Conservation (phyloP, 1,284 basidiomycete species). For the Volvariella volvacea region DNA sequence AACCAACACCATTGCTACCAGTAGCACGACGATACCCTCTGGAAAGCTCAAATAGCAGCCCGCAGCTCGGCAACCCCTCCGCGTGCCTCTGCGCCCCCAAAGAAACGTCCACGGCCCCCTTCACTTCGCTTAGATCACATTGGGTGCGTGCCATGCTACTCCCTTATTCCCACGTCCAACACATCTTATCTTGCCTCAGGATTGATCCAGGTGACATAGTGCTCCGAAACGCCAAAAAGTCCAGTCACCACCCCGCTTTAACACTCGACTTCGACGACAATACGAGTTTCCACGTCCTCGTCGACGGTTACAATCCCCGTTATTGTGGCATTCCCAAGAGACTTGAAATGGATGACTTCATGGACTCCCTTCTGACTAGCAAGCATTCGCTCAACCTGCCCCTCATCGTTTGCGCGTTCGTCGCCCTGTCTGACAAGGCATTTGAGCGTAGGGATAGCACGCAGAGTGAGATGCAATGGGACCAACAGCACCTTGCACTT, state of each 20-base stretch:
- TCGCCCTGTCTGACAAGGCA: constrained; percentile 52
- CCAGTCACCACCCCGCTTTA: constrained; percentile 46
- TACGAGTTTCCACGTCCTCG: constrained; percentile 47
- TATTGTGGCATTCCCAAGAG: constrained; percentile 50
- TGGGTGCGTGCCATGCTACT: constrained; percentile 8
- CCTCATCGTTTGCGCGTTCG: constrained; percentile 45
- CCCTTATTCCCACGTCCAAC: constrained; percentile 1
- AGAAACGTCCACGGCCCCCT: constrained; percentile 19
- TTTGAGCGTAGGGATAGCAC: constrained; percentile 29
- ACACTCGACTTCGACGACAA: constrained; percentile 51
- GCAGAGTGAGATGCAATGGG: constrained; percentile 34
- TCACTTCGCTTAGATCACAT: constrained; percentile 23
- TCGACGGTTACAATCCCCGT: constrained; percentile 54
- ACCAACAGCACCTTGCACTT: constrained; percentile 44
- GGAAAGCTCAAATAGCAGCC: too few species aligned
- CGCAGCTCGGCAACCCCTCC: background rate
- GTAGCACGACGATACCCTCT: too few species aligned
- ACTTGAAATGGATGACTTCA: constrained; percentile 46
- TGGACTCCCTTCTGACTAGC: constrained; percentile 30
- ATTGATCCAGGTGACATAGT: constrained; percentile 45
- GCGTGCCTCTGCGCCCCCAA: background rate
- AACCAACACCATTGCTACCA: too few species aligned
- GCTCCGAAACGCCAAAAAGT: constrained; percentile 40
- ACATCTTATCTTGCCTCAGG: constrained; percentile 21
- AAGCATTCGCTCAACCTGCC: constrained; percentile 31